Base-by-base conservation (phyloP, 2,329 filamentous ascomycete species). In the Gaeumannomyces sp. region DNA sequence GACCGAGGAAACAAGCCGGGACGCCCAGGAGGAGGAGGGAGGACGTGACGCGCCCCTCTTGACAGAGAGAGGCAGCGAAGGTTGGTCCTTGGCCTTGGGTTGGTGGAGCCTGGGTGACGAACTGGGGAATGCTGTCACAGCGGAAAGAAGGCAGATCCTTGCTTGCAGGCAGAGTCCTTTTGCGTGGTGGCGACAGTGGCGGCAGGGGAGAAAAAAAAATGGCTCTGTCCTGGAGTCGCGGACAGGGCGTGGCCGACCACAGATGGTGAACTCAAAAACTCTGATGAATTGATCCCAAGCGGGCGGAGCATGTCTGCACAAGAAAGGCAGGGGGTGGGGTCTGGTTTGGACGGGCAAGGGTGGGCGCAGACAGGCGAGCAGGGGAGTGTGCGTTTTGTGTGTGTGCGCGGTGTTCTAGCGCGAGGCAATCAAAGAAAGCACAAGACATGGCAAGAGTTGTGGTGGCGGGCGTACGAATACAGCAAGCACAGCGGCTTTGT, bases 271-370 rank as follows among this genome's bases (percentile, higher is more conserved):
- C 57, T 59, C 25, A 59, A 59, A 29, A 59, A 59, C 35, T 38
- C 11, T 29, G 57, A 14, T 50, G 57, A 59, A 59, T 27, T 28
- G 28, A 59, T 59, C 57, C 57, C 57, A 29, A 25, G 25, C 57
- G 57, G 57, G 25, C 57, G 57, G 57, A 59, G 57, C 57, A 59
- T 16, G 56, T 14, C 56, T 58, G 57, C 57, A 59, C 35, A 25
- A 25, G 11, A 59, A 25, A 19, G 25, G 57, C 19, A 50, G 45
- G 45, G 22, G 45, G 45, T n/a, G 22, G 45, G 45, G 22, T 38
- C 13, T 13, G 13, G 33, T 10, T 10, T 3, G 38, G 14, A 38
- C 11, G 35, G 35, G 11, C 14, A 3, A 16, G 35, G 38, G 16
- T n/a, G 45, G 4, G 45, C 45, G 22, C 16, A 50, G 45, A 16